phyloP scores from a whole-genome alignment of 2,329 filamentous ascomycete species.

The Monosporascus sp. region DNA sequence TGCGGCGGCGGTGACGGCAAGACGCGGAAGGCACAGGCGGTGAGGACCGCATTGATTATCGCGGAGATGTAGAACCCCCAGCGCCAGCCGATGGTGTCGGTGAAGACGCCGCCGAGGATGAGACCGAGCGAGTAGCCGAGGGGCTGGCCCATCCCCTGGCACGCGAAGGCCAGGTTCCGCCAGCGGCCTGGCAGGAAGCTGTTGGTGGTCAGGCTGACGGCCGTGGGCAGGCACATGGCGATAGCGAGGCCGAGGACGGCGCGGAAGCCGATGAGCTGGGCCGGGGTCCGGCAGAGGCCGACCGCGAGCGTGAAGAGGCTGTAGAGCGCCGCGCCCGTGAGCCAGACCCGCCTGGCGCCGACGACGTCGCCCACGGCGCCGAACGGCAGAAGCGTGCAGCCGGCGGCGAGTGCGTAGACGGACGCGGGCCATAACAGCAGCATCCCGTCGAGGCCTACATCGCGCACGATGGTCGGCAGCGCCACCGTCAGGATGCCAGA shows the following conservation, averaged over 20 bases:
- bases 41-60: conserved; percentile 20
- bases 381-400: conserved; percentile 10
- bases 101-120: conserved; percentile 34
- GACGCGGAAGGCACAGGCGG: conserved; percentile 19
- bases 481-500: conserved; percentile 19
- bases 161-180: conserved; percentile 23
- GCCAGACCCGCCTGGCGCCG: conserved; percentile 6
- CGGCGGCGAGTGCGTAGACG: conserved; percentile 10
- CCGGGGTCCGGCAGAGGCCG: conserved; percentile 6
- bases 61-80: conserved; percentile 27
- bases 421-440: conserved; percentile 11
- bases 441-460: conserved; percentile 7
- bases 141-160: conserved; percentile 30
- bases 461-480: conserved; percentile 19
- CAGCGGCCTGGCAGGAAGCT: conserved; percentile 6
- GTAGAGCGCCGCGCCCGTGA: conserved; percentile 9
- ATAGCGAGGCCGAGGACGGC: conserved; percentile 10
- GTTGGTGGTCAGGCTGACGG: conserved; percentile 10
- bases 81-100: conserved; percentile 32
- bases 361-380: conserved; percentile 16
- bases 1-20: conserved; percentile 19
- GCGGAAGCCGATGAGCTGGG: conserved; percentile 14
- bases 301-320: conserved; percentile 8
- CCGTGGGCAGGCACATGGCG: conserved; percentile 14
- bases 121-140: conserved; percentile 35